Evolutionary conservation across 2,329 filamentous ascomycete species (phyloP), one percentile per base, ranked within the genome.

Genomic region (Phialophora tarda): DNA sequence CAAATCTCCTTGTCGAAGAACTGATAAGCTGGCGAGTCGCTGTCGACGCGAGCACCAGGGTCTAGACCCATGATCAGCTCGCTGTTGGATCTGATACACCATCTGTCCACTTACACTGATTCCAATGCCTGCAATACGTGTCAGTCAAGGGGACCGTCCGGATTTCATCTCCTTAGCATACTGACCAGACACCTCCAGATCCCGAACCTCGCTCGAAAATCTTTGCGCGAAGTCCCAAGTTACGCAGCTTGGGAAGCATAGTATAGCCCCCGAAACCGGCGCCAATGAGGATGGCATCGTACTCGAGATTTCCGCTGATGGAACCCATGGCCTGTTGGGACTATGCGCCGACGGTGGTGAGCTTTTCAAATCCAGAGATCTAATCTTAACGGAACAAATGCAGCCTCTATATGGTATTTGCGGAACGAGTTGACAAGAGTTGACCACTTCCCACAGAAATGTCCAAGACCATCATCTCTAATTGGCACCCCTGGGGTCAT

Each of bases 21-120:
- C 69, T 87, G 80, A 63, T 87, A 86, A 57, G 81, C 77, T 0
- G 84, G 83, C 1, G 83, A 78, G 57, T 84, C 80, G 0, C 80
- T 83, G 75, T 88, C 86, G 1, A 86, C 83, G 0, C 78, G 75
- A 1, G 83, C 81, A 1, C 84, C 85, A 0, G 83, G 85, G 67
- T 65, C 62, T 64, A n/a, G n/a, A n/a, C n/a, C n/a, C 34, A 38
- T 38, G 10, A 38, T 38, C 34, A 38, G 34, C 34, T 38, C 34
- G 34, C 34, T 38, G 34, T 38, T 38, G 11, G 34, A 12, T 38
- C 34, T 11, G 8, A 12, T 11, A 11, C 34, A 38, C 34, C 12
- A 12, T 38, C 34, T 38, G 34, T 38, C 34, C 34, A 38, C 34
- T 26, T 65, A 65, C 86, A 87, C 70, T 79, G 80, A 73, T 86